Conservation (phyloP, 495 filamentous ascomycete genomes). For the Xylaria flabelliformis region DNA sequence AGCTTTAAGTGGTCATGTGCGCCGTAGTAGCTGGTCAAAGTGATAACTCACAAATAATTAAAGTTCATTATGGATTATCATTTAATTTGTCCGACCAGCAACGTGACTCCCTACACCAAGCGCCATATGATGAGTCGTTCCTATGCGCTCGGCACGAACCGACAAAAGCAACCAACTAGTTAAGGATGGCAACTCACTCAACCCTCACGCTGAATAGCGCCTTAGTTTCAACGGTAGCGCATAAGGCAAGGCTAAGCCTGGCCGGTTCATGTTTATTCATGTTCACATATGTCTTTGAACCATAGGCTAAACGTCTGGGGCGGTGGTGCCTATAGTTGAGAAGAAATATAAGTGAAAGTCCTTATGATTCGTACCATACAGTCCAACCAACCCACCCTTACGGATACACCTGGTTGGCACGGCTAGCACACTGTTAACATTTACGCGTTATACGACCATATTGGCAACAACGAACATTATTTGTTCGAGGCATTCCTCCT, state of each 20-base stretch:
- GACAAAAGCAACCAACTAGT: slow-evolving; percentile 2
- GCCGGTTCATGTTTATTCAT: neutral
- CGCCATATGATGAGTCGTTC: neutral
- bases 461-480: neutral
- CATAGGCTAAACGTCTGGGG: neutral
- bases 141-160: neutral
- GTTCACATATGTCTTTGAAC: neutral
- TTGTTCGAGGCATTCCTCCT: neutral
- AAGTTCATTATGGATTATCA: neutral
- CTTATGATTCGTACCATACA: neutral
- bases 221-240: neutral
- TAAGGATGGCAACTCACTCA: neutral
- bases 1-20: neutral
- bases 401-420: neutral
- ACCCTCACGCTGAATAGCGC: neutral
- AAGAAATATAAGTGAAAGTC: neutral
- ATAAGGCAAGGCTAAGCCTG: neutral
- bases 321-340: neutral
- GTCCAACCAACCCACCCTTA: neutral
- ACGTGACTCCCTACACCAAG: neutral
- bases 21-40: neutral
- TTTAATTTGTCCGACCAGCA: neutral
- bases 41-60: neutral
- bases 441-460: neutral
- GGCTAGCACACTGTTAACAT: neutral